Evolutionary conservation across 305 asterid species (phyloP).

Genomic region (Nicotiana rustica): DNA sequence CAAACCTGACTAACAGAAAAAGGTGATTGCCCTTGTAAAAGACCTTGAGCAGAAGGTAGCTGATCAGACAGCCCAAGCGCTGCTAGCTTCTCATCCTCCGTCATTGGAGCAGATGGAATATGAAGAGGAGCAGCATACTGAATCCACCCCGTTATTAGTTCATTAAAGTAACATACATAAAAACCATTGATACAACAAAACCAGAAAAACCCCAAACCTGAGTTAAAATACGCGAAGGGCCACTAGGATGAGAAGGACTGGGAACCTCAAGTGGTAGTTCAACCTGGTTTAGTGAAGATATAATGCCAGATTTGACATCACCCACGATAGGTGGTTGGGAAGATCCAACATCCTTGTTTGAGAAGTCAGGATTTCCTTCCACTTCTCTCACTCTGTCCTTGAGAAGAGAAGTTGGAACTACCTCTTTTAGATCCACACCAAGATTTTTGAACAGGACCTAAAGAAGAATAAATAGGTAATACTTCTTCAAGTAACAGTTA

Average conservation of each 20-base stretch:
- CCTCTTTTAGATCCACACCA: conserved; percentile 89
- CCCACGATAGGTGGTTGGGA: conserved; percentile 69
- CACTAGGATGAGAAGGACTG: conserved; percentile 66
- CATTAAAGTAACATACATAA: conserved; percentile 13
- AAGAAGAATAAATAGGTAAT: conserved; percentile 37
- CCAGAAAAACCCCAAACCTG: conserved; percentile 60
- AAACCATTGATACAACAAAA: background rate
- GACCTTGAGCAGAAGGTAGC: conserved; percentile 78
- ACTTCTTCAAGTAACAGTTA: conserved; percentile 12
- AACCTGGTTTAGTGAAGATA: conserved; percentile 72
- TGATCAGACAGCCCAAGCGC: conserved; percentile 80
- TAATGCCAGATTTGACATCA: conserved; percentile 76
- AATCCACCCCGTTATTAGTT: conserved; percentile 43
- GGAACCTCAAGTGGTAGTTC: conserved; percentile 77
- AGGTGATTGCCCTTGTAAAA: conserved; percentile 73
- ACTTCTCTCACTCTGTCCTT: conserved; percentile 84
- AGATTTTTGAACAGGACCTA: conserved; percentile 96
- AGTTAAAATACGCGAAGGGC: conserved; percentile 72
- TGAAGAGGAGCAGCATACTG: conserved; percentile 80
- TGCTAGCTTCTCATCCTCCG: conserved; percentile 82
- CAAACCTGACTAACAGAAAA: conserved; percentile 83
- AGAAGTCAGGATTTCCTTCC: conserved; percentile 99
- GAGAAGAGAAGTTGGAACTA: conserved; percentile 83
- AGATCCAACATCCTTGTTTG: conserved; percentile 78
- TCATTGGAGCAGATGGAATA: conserved; percentile 69